These are phyloP conservation scores for Fusarium sp. DNA, from an alignment of 2,329 filamentous ascomycete genomes.

Conservation along the genomic window DNA sequence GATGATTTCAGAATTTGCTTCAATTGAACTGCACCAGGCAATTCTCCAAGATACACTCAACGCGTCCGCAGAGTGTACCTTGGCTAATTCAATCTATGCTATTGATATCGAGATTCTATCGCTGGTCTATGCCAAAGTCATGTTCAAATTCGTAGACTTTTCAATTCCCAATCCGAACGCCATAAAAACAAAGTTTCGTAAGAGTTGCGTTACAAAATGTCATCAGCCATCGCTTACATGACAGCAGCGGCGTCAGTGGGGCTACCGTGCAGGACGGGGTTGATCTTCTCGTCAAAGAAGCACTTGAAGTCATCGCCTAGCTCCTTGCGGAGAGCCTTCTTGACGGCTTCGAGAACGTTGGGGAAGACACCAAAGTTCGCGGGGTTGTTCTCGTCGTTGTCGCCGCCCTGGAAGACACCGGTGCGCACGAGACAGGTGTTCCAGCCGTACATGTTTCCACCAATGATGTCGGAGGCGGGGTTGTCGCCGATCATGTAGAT, in stretches of 20 bases:
- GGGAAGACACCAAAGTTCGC: constrained; percentile 81
- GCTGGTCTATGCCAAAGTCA: constrained; percentile 36
- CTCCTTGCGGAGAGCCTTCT: constrained; percentile 71
- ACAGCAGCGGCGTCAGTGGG: constrained; percentile 42
- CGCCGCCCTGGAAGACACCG: constrained; percentile 81
- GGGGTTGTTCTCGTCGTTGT: constrained; percentile 80
- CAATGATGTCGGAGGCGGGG: constrained; percentile 59
- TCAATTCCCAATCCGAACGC: constrained; percentile 27
- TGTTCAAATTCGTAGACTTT: constrained; percentile 33
- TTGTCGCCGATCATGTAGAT: constrained; percentile 95
- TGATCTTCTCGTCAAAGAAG: constrained; percentile 77
- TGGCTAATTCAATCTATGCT: constrained; percentile 32
- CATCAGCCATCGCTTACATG: constrained; percentile 14
- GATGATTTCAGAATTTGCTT: constrained; percentile 26
- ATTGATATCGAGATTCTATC: constrained; percentile 41
- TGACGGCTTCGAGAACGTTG: constrained; percentile 78
- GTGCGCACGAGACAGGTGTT: constrained; percentile 83
- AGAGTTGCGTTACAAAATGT: constrained; percentile 8
- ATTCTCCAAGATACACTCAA: constrained; percentile 17
- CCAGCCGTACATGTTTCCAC: constrained; percentile 85
- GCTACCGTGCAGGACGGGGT: constrained; percentile 68
- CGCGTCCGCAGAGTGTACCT: not conserved
- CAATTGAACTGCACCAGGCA: constrained; percentile 38
- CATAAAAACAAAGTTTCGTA: constrained; percentile 11
- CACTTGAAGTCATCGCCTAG: constrained; percentile 80